These are phyloP conservation scores for Clonostachys rosea DNA, from an alignment of 2,329 filamentous ascomycete species.

Conservation along the genomic window DNA sequence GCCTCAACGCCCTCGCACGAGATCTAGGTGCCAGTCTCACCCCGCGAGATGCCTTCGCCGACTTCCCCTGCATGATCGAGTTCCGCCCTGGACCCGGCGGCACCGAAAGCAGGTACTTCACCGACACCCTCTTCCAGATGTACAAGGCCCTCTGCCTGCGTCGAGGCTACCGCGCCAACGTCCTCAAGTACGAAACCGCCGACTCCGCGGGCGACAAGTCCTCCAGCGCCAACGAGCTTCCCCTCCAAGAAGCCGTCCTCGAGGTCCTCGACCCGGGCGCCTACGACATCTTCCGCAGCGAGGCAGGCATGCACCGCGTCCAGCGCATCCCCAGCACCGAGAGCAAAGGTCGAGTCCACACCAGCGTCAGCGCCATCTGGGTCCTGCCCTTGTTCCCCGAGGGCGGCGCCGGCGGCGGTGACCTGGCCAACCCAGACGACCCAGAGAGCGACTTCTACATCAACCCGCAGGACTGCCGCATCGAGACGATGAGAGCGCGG, in stretches of 20 bases:
- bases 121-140: conserved; percentile 84
- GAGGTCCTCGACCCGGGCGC: conserved; percentile 74
- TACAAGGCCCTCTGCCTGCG: conserved; percentile 75
- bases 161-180: conserved; percentile 57
- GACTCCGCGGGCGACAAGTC: conserved; percentile 56
- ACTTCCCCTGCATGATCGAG: conserved; percentile 86
- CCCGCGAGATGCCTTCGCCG: conserved; percentile 83
- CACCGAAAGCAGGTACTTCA: conserved; percentile 86
- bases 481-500: conserved; percentile 86
- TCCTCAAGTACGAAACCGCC: conserved; percentile 76
- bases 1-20: conserved; percentile 58
- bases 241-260: conserved; percentile 82
- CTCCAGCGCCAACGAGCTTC: conserved; percentile 54
- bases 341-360: conserved; percentile 86
- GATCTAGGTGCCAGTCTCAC: conserved; percentile 74
- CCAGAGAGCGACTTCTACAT: conserved; percentile 91
- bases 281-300: conserved; percentile 77
- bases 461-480: conserved; percentile 73
- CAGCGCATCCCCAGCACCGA: conserved; percentile 92
- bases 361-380: conserved; percentile 86
- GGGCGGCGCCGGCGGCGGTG: conserved; percentile 35
- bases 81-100: conserved; percentile 90
- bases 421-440: conserved; percentile 61
- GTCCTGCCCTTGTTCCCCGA: conserved; percentile 81
- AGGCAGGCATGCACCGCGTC: conserved; percentile 92